Evolutionary conservation across 305 asterid species (phyloP).

Genomic region (Andrographis paniculata): DNA sequence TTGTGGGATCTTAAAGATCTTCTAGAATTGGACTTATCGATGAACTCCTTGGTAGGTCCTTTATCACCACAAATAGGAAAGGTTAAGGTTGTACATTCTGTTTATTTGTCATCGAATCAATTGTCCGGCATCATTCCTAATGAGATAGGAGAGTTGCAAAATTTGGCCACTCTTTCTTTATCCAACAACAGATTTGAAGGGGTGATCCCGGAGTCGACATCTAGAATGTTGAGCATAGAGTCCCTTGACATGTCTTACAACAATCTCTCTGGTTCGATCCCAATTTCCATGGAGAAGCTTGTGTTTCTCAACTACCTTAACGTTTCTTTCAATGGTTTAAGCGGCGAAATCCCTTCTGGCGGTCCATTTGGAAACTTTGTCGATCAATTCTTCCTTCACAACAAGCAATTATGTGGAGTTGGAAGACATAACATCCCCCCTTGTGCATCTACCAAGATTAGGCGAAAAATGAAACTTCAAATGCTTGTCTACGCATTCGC

Average conservation of each 20-base stretch:
- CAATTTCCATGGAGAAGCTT: not conserved
- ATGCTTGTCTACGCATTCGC: not conserved
- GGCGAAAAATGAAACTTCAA: not conserved
- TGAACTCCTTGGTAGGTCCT: not conserved
- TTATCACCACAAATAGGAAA: not conserved
- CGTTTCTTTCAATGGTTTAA: constrained; percentile 2
- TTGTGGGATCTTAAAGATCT: not conserved
- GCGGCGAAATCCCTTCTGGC: not conserved
- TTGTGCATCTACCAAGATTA: not conserved
- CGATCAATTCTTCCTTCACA: not conserved
- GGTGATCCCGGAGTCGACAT: not conserved
- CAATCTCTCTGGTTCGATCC: constrained; percentile 3
- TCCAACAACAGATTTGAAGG: not conserved
- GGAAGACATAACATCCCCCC: not conserved
- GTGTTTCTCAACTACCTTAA: not conserved
- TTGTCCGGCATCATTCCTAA: not conserved
- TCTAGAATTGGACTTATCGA: not conserved
- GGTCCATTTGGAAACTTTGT: constrained; percentile 1
- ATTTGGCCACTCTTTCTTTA: not conserved
- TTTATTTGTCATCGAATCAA: constrained; percentile 1
- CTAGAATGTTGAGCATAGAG: not conserved
- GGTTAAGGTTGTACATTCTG: not conserved
- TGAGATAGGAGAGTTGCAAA: not conserved
- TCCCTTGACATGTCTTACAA: not conserved
- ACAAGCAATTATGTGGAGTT: not conserved